Evolutionary conservation across 2,329 filamentous ascomycete species (phyloP).

Genomic region (Monilinia fructicola): DNA sequence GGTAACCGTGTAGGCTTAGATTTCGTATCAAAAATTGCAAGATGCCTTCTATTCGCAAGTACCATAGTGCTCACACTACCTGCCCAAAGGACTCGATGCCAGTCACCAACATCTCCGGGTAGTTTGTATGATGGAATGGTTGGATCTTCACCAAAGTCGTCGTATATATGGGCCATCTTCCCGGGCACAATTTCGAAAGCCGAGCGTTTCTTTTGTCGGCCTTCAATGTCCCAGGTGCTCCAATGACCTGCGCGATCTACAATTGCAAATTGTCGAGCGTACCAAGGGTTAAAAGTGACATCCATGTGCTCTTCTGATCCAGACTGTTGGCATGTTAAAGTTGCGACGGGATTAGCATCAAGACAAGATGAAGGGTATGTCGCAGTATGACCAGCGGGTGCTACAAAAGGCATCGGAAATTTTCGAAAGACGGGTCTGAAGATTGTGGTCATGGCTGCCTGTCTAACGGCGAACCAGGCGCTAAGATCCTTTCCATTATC

Average conservation of each 20-base stretch:
- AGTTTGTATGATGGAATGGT: conserved; percentile 9
- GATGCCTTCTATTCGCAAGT: conserved; percentile 45
- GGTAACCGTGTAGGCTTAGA: conserved; percentile 29
- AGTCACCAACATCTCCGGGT: conserved; percentile 42
- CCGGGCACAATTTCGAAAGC: conserved; percentile 27
- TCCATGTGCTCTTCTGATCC: conserved; percentile 60
- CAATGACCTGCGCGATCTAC: conserved; percentile 66
- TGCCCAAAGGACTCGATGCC: conserved; percentile 51
- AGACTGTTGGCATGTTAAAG: conserved; percentile 52
- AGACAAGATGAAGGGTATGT: conserved; percentile 50
- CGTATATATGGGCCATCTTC: conserved; percentile 34
- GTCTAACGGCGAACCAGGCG: conserved; percentile 49
- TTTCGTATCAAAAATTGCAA: conserved; percentile 39
- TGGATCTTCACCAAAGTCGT: conserved; percentile 27
- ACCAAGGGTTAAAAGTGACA: conserved; percentile 63
- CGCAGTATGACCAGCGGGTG: conserved; percentile 21
- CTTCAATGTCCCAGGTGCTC: conserved; percentile 61
- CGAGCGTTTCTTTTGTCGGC: conserved; percentile 24
- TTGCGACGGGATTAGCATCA: conserved; percentile 54
- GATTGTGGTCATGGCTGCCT: conserved; percentile 45
- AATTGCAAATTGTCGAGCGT: conserved; percentile 60
- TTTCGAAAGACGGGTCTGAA: conserved; percentile 43
- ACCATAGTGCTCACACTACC: conserved; percentile 48
- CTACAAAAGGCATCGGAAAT: conserved; percentile 19
- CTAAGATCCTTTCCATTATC: conserved; percentile 42